These are phyloP conservation scores for Didymella keratinophila DNA, from an alignment of 2,329 filamentous ascomycete genomes.

Conservation along the genomic window DNA sequence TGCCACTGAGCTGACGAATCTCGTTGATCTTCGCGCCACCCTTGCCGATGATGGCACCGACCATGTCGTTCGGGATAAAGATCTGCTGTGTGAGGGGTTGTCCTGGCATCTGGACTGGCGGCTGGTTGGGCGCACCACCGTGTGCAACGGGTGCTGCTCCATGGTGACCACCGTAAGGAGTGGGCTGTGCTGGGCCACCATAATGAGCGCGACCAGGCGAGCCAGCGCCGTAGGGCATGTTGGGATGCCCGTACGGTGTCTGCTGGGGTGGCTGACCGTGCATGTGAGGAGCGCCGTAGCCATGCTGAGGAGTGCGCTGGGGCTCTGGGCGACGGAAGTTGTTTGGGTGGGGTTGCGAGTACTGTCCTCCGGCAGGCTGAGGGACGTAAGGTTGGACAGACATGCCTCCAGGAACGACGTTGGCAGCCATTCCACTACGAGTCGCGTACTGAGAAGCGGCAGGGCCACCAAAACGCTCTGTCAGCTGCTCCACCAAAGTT, in stretches of 20 bases:
- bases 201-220: conserved; percentile 78
- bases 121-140: conserved; percentile 75
- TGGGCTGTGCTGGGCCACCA: conserved; percentile 77
- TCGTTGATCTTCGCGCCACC: conserved; percentile 99
- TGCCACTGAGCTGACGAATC: conserved; percentile 94
- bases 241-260: conserved; percentile 58
- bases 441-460: conserved; percentile 98
- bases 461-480: conserved; percentile 93
- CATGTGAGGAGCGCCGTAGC: conserved; percentile 70
- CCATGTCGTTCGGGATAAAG: conserved; percentile 99
- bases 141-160: conserved; percentile 61
- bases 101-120: conserved; percentile 69
- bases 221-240: conserved; percentile 78
- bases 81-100: conserved; percentile 94
- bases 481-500: conserved; percentile 96
- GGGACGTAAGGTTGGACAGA: conserved; percentile 98
- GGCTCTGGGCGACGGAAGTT: conserved; percentile 75
- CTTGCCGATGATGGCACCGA: conserved; percentile 98
- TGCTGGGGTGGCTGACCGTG: conserved; percentile 68
- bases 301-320: conserved; percentile 78
- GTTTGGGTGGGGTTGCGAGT: conserved; percentile 89
- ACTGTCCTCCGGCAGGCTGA: conserved; percentile 90
- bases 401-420: conserved; percentile 95
- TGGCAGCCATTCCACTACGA: conserved; percentile 89
- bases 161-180: conserved; percentile 69